phyloP scores from a whole-genome alignment of 140 eudicot species.

The Senecio squalidus region DNA sequence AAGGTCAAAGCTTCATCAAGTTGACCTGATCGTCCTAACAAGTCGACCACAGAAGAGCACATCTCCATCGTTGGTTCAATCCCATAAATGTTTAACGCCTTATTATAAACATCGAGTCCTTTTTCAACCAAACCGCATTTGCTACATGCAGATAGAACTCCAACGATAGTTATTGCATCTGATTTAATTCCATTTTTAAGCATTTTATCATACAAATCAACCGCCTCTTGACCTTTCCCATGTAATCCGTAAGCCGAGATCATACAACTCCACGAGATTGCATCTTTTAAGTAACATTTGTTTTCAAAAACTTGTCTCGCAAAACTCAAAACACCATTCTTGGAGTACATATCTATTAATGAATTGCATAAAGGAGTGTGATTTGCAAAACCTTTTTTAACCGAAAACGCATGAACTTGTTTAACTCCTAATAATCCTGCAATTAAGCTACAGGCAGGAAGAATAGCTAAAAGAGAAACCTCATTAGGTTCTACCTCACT shows the following conservation, averaged over 20 bases:
- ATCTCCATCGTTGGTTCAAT: slow-evolving; percentile 48
- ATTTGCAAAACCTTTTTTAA: slow-evolving; percentile 25
- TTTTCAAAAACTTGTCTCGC: slow-evolving; percentile 41
- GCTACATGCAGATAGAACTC: slow-evolving; percentile 59
- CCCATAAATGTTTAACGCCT: slow-evolving; percentile 10
- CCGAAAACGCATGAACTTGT: slow-evolving; percentile 41
- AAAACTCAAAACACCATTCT: slow-evolving; percentile 42
- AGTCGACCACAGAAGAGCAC: slow-evolving; percentile 58
- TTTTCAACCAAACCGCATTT: slow-evolving; percentile 45
- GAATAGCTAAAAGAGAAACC: slow-evolving; percentile 41
- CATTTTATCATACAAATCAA: slow-evolving; percentile 45
- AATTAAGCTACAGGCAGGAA: slow-evolving; percentile 40
- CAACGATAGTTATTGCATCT: slow-evolving; percentile 38
- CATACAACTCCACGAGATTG: slow-evolving; percentile 54
- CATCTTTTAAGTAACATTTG: slow-evolving; percentile 31
- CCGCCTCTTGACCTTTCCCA: slow-evolving; percentile 45
- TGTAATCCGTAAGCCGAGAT: slow-evolving; percentile 52
- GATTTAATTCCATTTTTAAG: slow-evolving; percentile 32
- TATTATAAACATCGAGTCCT: slow-evolving; percentile 36
- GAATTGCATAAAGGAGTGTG: slow-evolving; percentile 47
- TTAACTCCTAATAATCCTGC: slow-evolving; percentile 42
- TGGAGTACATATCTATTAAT: slow-evolving; percentile 51
- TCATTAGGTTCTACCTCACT: slow-evolving; percentile 39
- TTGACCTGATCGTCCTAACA: slow-evolving; percentile 45
- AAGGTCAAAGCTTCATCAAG: slow-evolving; percentile 42